A percentile compares a stretch with the other conserved stretches of the same genome.
phyloP scores from a whole-genome alignment of 768 basidiomycete genomes.

The Termitomyces bulborhizus region DNA sequence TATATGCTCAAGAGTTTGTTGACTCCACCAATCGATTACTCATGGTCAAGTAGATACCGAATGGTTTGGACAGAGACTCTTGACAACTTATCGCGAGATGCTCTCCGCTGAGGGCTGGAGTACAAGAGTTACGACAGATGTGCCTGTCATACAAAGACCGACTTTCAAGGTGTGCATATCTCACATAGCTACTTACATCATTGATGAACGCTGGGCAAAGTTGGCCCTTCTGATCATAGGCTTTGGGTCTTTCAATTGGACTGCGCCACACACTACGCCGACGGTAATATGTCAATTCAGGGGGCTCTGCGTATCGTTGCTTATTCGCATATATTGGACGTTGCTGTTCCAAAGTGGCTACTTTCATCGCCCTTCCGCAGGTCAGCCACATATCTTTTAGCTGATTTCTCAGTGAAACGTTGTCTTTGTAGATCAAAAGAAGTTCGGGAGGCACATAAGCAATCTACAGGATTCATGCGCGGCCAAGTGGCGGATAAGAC shows the following conservation, averaged over 20 bases:
- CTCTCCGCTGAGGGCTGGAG: constrained; percentile 23
- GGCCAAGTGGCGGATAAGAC: constrained; percentile 27
- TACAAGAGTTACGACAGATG: constrained; percentile 11
- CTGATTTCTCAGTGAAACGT: background rate
- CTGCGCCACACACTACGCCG: constrained; percentile 27
- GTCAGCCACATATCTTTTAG: constrained; percentile 15
- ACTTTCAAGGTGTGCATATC: constrained; percentile 23
- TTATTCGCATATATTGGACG: constrained; percentile 19
- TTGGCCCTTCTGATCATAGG: constrained; percentile 37
- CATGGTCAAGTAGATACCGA: constrained; percentile 19
- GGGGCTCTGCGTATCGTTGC: constrained; percentile 29
- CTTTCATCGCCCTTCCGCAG: constrained; percentile 26
- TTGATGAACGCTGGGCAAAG: constrained; percentile 16
- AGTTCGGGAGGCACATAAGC: constrained; percentile 22
- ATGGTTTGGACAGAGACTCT: constrained; percentile 30
- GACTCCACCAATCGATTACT: background rate
- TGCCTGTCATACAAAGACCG: constrained; percentile 20
- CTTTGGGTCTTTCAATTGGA: constrained; percentile 42
- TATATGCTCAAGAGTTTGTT: constrained; percentile 21
- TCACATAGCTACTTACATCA: background rate
- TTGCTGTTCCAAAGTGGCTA: constrained; percentile 32
- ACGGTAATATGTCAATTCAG: constrained; percentile 35
- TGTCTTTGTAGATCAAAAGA: constrained; percentile 19
- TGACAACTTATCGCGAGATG: constrained; percentile 27
- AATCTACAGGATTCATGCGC: constrained; percentile 31